Percentiles rank a stretch among this genome's conserved stretches.
Evolutionary conservation across 331 rosid genomes (phyloP).

Genomic region (Malus hybrid): DNA sequence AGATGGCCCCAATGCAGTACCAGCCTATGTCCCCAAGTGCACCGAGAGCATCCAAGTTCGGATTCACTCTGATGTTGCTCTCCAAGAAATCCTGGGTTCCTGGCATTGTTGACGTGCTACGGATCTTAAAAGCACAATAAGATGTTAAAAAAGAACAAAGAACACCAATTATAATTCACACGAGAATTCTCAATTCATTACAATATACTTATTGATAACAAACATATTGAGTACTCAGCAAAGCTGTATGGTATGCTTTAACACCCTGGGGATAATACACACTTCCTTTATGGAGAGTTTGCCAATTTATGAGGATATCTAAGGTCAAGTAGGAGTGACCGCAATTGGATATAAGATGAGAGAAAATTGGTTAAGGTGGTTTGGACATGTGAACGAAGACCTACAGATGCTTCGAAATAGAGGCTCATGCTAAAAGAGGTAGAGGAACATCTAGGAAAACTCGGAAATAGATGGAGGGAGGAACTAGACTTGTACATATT

Average conservation of each 20-base stretch:
- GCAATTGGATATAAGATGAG: no score
- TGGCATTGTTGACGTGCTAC: constrained; percentile 51
- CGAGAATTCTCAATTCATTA: neutral
- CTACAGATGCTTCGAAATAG: no score
- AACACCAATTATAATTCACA: neutral
- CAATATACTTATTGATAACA: neutral
- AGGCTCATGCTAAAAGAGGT: no score
- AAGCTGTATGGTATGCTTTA: neutral
- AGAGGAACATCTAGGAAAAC: no score
- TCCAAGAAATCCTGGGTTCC: constrained; percentile 35
- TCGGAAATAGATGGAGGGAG: no score
- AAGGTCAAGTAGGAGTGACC: no score
- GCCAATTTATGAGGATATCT: no score
- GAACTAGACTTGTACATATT: no score
- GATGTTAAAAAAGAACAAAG: neutral
- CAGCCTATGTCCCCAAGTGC: constrained; percentile 66
- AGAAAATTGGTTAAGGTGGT: no score
- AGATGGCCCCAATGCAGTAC: constrained; percentile 67
- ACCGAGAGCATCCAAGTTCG: constrained; percentile 66
- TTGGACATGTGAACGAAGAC: no score
- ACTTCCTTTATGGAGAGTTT: no score
- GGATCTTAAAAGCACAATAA: constrained; percentile 37
- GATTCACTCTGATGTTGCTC: constrained; percentile 50
- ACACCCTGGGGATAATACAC: neutral
- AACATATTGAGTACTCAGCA: neutral